These are phyloP conservation scores for Theileria orientalis DNA, from an alignment of 169 alveolate genomes.

Conservation along the genomic window DNA sequence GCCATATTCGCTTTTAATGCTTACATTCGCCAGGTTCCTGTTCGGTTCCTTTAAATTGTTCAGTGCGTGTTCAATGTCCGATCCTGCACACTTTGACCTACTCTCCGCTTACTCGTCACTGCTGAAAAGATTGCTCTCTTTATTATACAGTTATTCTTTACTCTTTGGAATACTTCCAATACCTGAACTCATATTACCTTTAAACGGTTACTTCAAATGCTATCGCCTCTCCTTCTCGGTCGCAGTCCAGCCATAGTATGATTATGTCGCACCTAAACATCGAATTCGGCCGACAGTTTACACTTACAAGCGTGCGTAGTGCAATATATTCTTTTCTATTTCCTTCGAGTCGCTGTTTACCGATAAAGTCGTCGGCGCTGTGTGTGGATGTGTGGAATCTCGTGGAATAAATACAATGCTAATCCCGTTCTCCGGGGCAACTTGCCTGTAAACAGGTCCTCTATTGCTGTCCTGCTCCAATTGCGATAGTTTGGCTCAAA, in stretches of 20 bases:
- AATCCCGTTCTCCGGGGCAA: not conserved
- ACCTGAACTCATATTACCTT: slow-evolving; percentile 53
- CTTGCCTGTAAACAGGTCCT: slow-evolving; percentile 86
- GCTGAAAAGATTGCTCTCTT: slow-evolving; percentile 97
- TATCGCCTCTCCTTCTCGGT: slow-evolving; percentile 99
- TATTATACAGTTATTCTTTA: slow-evolving; percentile 63
- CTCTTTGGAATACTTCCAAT: slow-evolving; percentile 54
- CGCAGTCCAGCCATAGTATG: slow-evolving; percentile 99
- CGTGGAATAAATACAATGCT: not conserved
- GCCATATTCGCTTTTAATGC: too few species aligned
- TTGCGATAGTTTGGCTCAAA: slow-evolving; percentile 90
- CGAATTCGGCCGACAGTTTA: slow-evolving; percentile 45
- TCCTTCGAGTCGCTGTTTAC: slow-evolving; percentile 77
- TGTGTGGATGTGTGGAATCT: not conserved
- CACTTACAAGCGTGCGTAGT: slow-evolving; percentile 86
- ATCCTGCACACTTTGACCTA: slow-evolving; percentile 64
- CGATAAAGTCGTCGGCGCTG: slow-evolving; percentile 88
- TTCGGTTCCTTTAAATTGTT: slow-evolving; percentile 88
- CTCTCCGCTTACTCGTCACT: slow-evolving; percentile 67
- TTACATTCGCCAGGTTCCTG: slow-evolving; percentile 84
- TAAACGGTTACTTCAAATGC: slow-evolving; percentile 93
- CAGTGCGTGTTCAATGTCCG: slow-evolving; percentile 91
- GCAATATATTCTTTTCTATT: slow-evolving; percentile 85
- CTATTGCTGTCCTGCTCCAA: slow-evolving; percentile 92
- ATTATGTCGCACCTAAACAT: slow-evolving; percentile 74